Evolutionary conservation across 129 eudicot species (phyloP), one percentile per base, ranked within the genome.

Genomic region (Flaveria sonorensis): DNA sequence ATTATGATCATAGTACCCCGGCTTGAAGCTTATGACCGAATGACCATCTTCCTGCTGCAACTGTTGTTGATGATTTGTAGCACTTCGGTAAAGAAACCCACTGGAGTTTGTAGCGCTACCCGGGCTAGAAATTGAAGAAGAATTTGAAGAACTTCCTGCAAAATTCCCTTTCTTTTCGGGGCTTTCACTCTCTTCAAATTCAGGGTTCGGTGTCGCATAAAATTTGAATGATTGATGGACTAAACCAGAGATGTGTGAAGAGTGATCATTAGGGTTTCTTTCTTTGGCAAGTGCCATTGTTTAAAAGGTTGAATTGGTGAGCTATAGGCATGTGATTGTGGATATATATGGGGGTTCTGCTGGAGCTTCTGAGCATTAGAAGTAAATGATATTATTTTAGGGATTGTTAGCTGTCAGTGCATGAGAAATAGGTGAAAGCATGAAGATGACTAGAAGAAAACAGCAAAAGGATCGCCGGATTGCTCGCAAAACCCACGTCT

Each of bases 401-500:
- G 86, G 81, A 83, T 82, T 80, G 85, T 85, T 87, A 83, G 91
- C 88, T 92, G 92, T 90, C 92, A 81, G 68, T 73, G 79, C 79
- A 73, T 80, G 83, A 36, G 60, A 72, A 64, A 61, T 23, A 63
- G 26, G 53, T 15, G 19, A 60, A 52, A 72, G 57, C 50, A 47
- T 57, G 83, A 83, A 70, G 78, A 50, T 70, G 75, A 81, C 32
- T 40, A 67, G 74, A 32, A 67, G 51, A 82, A 71, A 81, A 81
- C 89, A 87, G 93, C 97, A 81, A 65, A 84, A 89, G 83, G 81
- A 21, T 32, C 90, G 97, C 86, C 96, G 97, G 86, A 82, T 87
- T 85, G 89, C 48, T 68, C 91, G 96, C 92, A 73, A 79, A 50
- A 73, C 84, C 84, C 97, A 92, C 88, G 96, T 85, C 91, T 83